Base-by-base conservation (phyloP, 2,329 filamentous ascomycete genomes). In the Alternaria triticimaculans region DNA sequence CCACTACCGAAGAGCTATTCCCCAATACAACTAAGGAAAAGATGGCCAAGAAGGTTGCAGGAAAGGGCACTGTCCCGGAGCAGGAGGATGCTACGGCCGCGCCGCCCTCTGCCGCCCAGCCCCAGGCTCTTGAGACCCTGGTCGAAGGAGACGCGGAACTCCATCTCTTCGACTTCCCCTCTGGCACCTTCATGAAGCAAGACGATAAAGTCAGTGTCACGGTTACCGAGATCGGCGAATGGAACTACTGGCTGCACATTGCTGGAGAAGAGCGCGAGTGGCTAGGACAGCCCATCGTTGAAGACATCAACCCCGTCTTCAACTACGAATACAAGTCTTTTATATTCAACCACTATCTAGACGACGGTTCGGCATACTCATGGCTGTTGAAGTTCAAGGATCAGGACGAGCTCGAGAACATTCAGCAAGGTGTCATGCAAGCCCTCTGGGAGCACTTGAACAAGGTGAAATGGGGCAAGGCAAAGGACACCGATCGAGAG, bases 291-390 rank as follows among this genome's bases (percentile, higher is more conserved):
- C 87, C 91, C 3, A 89, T 99, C 28, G 85, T 94, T 28, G 91
- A 93, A 7, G 96, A 99, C 72, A 93, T 98, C 80, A 98, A 98
- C 73, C 96, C 96, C 0, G 94, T 99, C 20, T 99, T 98, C 85
- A 98, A 98, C 82, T 98, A 97, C 70, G 96, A 99, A 80, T 98
- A 95, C 74, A 86, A 97, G n/a, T 98, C 95, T 0, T 98, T 98
- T 79, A 97, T 99, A 75, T 99, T 99, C 87, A 99, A 99, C 76
- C 94, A 97, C 78, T 98, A 97, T 78, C 88, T 91, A 14, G 87
- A 90, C 37, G 93, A 97, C 80, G 93, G 94, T 2, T 92, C 92
- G 2, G 95, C 96, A 5, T 96, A 94, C 79, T 99, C 96, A 1
- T 99, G 96, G 95, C 87, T 99, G 14, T 84, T 99, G 37, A 90